Evolutionary conservation across 345 rosid species (phyloP), one percentile per base, ranked within the genome.

Genomic region (Orychophragmus violaceus): DNA sequence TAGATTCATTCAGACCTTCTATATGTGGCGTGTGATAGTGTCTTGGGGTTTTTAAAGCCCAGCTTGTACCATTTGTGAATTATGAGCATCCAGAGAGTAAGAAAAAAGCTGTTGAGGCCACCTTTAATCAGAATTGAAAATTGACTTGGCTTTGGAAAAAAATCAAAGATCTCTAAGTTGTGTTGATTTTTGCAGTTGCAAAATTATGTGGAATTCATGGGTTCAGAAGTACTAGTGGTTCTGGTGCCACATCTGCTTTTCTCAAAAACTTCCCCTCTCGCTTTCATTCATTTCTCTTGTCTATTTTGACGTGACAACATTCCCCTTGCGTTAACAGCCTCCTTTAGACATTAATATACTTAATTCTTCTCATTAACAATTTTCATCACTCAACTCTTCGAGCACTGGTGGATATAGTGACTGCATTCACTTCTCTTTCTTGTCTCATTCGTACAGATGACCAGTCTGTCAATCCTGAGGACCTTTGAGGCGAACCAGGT

Each of bases 51-150:
- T 61, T 2, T 4, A 5, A 24, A 56, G 74, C 49, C 75, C 87
- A 94, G 99, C 77, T 90, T 30, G 99, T 96, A 53, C 97, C 97
- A 23, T 94, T 94, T 69, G 67, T 94, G 32, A 93, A 94, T 80
- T 84, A 91, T 18, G 93, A 87, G 32, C 95, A 90, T 81, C 93
- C 96, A n/a, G 85, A 81, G 68, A 78, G 87, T 53, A 83, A 79
- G 75, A 90, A 83, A 80, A 95, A 93, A 75, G 60, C 84, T 51
- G 36, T 72, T 5, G 79, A 82, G 63, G 61, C 74, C 49, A 87
- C 86, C 77, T 85, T 80, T 54, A 83, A 79, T 51, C 95, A 85
- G 68, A 69, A 85, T 69, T 25, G 27, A 32, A 22, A 71, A 19
- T 27, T 14, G 32, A 32, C 39, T 30, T 49, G n/a, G n/a, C n/a